Evolutionary conservation across 371 early-diverging fungal species (phyloP).

Genomic region (Mucor racemosus): DNA sequence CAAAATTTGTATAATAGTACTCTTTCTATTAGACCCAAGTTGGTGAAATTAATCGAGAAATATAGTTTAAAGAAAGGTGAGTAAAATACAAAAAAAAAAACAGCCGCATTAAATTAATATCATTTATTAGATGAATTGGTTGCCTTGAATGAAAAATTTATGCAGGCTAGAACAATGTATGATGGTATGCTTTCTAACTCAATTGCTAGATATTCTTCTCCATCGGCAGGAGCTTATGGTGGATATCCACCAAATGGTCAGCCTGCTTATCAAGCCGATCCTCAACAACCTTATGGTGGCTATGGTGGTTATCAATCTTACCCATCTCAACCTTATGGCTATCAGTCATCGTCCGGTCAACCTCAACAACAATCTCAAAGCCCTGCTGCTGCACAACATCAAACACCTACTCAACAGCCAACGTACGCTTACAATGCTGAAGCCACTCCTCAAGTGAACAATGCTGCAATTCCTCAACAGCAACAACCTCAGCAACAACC

Average conservation of each 20-base stretch:
- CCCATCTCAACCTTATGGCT: conserved; percentile 4
- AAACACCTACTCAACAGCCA: conserved; percentile 16
- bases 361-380: conserved; percentile 24
- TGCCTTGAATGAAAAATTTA: conserved; percentile 58
- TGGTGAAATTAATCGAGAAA: conserved; percentile 79
- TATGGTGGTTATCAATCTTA: conserved; percentile 5
- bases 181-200: conserved; percentile 56
- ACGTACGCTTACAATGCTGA: conserved; percentile 4
- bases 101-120: not conserved
- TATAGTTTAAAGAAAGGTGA: conserved; percentile 81
- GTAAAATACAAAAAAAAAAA: too few species aligned
- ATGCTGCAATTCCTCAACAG: conserved; percentile 11
- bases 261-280: not conserved
- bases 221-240: conserved; percentile 18
- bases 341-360: conserved; percentile 14
- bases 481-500: conserved; percentile 14
- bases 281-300: conserved; percentile 13
- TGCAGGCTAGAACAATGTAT: conserved; percentile 58
- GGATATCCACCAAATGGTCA: conserved; percentile 24
- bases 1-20: conserved; percentile 78
- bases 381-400: conserved; percentile 19
- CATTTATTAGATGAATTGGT: conserved; percentile 53
- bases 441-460: conserved; percentile 7
- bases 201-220: conserved; percentile 47
- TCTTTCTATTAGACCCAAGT: conserved; percentile 75